Evolutionary conservation across 2,329 filamentous ascomycete species (phyloP).

Genomic region (Penicillium sp.): DNA sequence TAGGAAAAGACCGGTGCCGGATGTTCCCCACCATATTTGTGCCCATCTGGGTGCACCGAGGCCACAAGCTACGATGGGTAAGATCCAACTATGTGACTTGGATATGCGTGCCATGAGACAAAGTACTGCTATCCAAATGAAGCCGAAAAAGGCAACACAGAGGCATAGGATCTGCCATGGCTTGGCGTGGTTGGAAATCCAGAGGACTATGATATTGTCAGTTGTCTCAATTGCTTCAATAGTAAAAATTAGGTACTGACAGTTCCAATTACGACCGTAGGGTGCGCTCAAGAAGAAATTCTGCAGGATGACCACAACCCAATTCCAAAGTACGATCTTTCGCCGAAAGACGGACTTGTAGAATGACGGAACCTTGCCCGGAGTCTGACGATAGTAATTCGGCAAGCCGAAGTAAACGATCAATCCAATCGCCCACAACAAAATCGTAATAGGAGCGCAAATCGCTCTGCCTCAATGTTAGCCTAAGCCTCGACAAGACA

Average conservation of each 20-base stretch:
- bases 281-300: constrained; percentile 67
- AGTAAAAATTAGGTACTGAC: constrained; percentile 27
- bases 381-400: constrained; percentile 64
- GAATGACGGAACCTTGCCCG: constrained; percentile 64
- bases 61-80: constrained; percentile 66
- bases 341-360: constrained; percentile 61
- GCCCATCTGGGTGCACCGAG: constrained; percentile 64
- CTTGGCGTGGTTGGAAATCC: constrained; percentile 56
- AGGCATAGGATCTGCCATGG: constrained; percentile 58
- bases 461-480: constrained; percentile 45
- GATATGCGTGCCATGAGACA: constrained; percentile 55
- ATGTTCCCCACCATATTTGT: constrained; percentile 66
- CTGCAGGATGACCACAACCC: constrained; percentile 61
- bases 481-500: neutral
- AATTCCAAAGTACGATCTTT: constrained; percentile 67
- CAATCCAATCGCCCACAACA: constrained; percentile 57
- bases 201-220: constrained; percentile 48
- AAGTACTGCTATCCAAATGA: constrained; percentile 53
- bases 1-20: constrained; percentile 59
- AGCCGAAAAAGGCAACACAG: constrained; percentile 47
- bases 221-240: too few species aligned
- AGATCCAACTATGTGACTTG: constrained; percentile 62
- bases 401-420: constrained; percentile 62
- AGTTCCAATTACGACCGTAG: constrained; percentile 67
- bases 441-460: constrained; percentile 56